phyloP scores from a whole-genome alignment of 2,329 filamentous ascomycete species.

The Phialophora tarda region DNA sequence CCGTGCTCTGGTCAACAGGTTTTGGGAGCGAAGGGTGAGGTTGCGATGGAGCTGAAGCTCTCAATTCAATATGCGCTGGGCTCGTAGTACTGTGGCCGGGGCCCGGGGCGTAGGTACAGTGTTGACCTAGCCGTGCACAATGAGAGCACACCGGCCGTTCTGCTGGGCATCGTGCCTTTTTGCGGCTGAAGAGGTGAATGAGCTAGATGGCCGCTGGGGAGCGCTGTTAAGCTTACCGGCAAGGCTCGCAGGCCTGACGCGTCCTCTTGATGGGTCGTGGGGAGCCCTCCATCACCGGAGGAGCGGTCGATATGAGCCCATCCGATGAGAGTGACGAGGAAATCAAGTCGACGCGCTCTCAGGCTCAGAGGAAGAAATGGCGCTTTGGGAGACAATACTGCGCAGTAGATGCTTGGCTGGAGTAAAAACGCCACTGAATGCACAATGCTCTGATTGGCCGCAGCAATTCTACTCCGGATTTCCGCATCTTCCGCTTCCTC shows the following conservation, averaged over 20 bases:
- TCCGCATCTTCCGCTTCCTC: not conserved
- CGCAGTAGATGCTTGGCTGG: not conserved
- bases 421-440: not conserved
- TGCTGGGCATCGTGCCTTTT: slow-evolving; percentile 45
- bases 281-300: slow-evolving; percentile 2
- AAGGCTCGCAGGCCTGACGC: slow-evolving; percentile 44
- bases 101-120: slow-evolving; percentile 41
- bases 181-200: slow-evolving; percentile 38
- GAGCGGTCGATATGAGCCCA: not conserved
- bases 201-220: not conserved
- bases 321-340: not conserved
- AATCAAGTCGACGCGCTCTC: not conserved
- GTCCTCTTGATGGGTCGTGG: slow-evolving; percentile 20
- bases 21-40: not conserved
- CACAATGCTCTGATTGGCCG: not conserved
- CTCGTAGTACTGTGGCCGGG: slow-evolving; percentile 6
- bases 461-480: not conserved
- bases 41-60: not conserved
- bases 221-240: slow-evolving; percentile 39
- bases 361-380: not conserved
- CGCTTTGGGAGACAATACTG: not conserved
- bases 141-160: slow-evolving; percentile 45
- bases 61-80: slow-evolving; percentile 3
- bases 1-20: slow-evolving; percentile 11
- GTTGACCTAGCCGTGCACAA: slow-evolving; percentile 43